Conservation (phyloP, 2,329 filamentous ascomycete genomes). For the Hymenoscyphus occultus region DNA sequence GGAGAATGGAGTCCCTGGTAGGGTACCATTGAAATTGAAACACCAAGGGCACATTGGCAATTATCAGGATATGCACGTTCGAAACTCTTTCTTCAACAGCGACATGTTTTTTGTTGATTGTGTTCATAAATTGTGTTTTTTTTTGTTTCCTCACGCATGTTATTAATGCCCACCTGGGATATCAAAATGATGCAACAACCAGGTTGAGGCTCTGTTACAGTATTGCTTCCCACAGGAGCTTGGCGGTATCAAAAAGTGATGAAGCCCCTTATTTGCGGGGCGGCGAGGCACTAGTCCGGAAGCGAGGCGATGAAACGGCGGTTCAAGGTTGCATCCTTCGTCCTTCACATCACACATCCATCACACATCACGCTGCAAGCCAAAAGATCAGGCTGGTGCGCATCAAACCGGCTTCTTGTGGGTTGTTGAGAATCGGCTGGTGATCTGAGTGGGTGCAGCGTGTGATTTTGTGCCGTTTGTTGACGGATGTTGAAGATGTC, state of each 20-base stretch:
- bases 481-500: neutral
- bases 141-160: neutral
- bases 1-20: neutral
- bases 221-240: conserved; percentile 7
- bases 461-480: neutral
- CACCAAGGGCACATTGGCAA: neutral
- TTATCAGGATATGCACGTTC: neutral
- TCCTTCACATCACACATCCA: conserved; percentile 4
- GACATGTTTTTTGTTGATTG: neutral
- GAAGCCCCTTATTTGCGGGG: conserved; percentile 10
- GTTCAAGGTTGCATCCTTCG: neutral
- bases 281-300: conserved; percentile 9
- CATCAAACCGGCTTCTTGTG: conserved; percentile 1
- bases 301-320: conserved; percentile 19
- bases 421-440: neutral
- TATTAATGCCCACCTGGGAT: neutral
- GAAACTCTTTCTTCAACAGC: neutral
- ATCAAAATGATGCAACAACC: neutral
- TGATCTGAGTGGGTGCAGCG: neutral
- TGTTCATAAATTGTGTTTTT: neutral
- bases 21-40: neutral
- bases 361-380: neutral
- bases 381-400: neutral
- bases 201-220: neutral
- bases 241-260: conserved; percentile 15